Conservation (phyloP, 805 yeast genomes). For the Ogataea wickerhamii region DNA sequence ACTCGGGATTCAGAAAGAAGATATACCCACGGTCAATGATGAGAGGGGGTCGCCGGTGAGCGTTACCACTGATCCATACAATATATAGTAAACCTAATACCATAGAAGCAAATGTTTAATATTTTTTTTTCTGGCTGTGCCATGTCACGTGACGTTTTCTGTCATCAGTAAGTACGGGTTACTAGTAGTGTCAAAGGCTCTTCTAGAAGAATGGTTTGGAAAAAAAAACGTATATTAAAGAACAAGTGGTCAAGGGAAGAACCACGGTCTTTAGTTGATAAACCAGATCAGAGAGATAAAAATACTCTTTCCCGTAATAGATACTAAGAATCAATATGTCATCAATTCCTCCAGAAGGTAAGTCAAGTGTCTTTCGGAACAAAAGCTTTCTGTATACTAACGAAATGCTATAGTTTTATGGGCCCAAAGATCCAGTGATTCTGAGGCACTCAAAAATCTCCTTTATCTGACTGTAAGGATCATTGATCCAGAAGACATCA, state of each 20-base stretch:
- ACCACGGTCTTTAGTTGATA: too few species aligned
- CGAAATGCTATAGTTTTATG: conserved; percentile 55
- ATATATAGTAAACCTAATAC: too few species aligned
- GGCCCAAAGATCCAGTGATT: conserved; percentile 93
- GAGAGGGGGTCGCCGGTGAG: conserved; percentile 18
- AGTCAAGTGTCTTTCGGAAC: conserved; percentile 10
- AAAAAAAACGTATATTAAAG: too few species aligned
- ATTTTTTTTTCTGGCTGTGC: too few species aligned
- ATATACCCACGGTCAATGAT: conserved; percentile 20
- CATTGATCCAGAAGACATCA: conserved; percentile 61
- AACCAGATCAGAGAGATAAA: too few species aligned
- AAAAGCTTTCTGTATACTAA: neutral
- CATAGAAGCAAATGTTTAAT: too few species aligned
- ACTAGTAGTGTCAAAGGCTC: conserved; percentile 1
- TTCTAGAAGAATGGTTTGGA: conserved; percentile 2
- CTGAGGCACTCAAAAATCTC: conserved; percentile 69
- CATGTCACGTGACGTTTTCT: neutral
- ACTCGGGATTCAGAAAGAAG: conserved; percentile 16
- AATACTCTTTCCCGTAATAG: too few species aligned
- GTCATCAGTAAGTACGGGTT: neutral
- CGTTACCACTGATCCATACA: too few species aligned
- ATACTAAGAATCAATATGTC: conserved; percentile 11
- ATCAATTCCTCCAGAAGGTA: conserved; percentile 33
- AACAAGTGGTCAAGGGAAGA: too few species aligned
- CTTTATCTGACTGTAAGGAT: conserved; percentile 71